Evolutionary conservation across 2,329 filamentous ascomycete genomes (phyloP), one percentile per base, ranked within the genome.

Genomic region (Colletotrichum cordylinicola): DNA sequence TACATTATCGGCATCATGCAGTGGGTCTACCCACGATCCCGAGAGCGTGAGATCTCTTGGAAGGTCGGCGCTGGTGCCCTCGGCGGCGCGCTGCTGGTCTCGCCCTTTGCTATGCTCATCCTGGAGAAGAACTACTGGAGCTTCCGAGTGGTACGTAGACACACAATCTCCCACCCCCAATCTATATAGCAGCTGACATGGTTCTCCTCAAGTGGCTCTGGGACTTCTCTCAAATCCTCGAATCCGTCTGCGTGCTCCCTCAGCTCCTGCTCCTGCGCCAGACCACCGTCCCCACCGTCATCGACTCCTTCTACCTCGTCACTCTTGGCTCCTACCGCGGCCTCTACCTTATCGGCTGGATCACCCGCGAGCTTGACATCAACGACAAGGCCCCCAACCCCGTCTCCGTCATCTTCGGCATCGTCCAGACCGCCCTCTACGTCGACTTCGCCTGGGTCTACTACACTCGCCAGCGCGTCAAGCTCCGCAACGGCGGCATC

Each of bases 381-480:
- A 87, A 88, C 35, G 90, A 91, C 79, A 83, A 86, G 56, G 87
- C 88, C 77, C 92, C 93, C 76, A 93, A 96, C 80, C 89, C 92
- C 5, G 91, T 96, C 12, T 93, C 94, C 9, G 91, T 97, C 82
- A 91, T 98, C 77, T 98, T 98, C 81, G 96, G 96, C 72, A 87
- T 98, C 75, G 88, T 98, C 31, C 96, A 98, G 86, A 98, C 96
- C 0, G 93, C 94, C 2, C 91, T 98, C 58, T 98, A 98, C 84
- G 83, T 96, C 79, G 96, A 98, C 85, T 98, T 98, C 83, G 96
- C 95, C 43, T 98, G 96, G 96, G 96, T 98, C 2, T 98, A 98
- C 88, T 98, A 95, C 87, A 94, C 94, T 13, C 91, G 96, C 78
- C 96, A 98, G 87, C 92, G 96, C 73, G 96, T 98, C 82, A 98